Conservation (phyloP, 75 land plant genomes). For the Cryptomeria japonica region DNA sequence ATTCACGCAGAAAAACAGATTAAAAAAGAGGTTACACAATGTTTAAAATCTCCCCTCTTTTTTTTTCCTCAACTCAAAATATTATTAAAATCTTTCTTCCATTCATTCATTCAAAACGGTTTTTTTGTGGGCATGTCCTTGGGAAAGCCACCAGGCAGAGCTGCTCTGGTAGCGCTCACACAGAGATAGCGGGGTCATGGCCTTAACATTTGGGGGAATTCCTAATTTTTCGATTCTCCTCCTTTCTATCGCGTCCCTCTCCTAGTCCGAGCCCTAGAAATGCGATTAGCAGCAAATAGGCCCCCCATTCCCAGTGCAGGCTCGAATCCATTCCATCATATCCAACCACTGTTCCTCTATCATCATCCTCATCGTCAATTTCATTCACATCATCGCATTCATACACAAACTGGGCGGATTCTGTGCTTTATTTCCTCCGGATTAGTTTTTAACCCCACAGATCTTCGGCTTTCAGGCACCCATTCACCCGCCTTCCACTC, state of each 20-base stretch:
- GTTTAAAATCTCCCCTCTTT: too few species aligned
- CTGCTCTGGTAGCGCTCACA: not conserved
- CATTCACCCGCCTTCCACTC: not conserved
- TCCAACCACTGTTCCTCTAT: conserved; percentile 4
- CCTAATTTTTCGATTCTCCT: not conserved
- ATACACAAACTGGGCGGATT: too few species aligned
- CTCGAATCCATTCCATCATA: conserved; percentile 14
- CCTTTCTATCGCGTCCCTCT: not conserved
- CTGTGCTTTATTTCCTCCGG: not conserved
- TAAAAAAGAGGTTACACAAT: too few species aligned
- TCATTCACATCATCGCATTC: not conserved
- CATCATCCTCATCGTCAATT: not conserved
- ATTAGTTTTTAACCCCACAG: not conserved
- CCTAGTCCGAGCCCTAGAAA: not conserved
- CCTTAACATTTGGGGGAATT: not conserved
- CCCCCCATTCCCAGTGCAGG: not conserved
- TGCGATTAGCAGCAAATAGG: too few species aligned
- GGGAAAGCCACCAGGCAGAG: too few species aligned
- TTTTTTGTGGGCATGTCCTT: not conserved
- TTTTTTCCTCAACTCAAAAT: too few species aligned
- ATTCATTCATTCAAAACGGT: not conserved
- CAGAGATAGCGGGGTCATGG: not conserved
- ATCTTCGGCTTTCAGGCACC: not conserved
- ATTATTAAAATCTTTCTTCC: too few species aligned
- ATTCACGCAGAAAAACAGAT: too few species aligned